Evolutionary conservation across 2,329 filamentous ascomycete genomes (phyloP), one percentile per base, ranked within the genome.

Genomic region (Fusarium hainanense): DNA sequence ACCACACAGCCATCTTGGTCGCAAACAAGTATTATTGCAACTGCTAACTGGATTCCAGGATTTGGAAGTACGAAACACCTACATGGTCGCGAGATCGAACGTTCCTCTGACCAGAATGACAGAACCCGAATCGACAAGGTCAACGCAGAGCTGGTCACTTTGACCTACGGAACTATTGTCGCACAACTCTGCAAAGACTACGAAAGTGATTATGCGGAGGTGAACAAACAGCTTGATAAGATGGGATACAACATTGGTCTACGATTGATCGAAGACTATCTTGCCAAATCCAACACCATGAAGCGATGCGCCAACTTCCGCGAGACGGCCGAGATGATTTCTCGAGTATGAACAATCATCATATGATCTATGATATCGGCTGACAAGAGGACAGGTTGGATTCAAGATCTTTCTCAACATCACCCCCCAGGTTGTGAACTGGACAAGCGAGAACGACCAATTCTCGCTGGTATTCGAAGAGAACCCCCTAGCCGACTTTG

Each of bases 391-490:
- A 32, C 70, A 98, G 93, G 92, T 99, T 71, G 96, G 96, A 59
- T 99, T 99, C 84, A 98, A 99, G 83, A 97, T 99, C 71, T 99
- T 99, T 80, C 88, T 99, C 66, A 99, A 99, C 77, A 94, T 98
- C 74, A 97, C 94, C 6, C 96, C 96, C 0, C 92, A 91, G 10
- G 91, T 98, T 69, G 93, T 94, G 49, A 98, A 97, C 78, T 99
- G 96, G 96, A 96, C 94, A 23, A 93, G 88, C 78, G 96, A 99
- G 81, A 96, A 91, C 82, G 98, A 97, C 79, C 93, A 97, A 73
- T 99, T 99, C 83, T 98, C 94, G 0, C 85, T 99, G 14, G 88
- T 98, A 18, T 97, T 99, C 73, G 96, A 99, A 71, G 96, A 99
- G 80, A 99, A 98, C 77, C 96, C 96, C 1, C 84, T 99, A 63